Conservation (phyloP, 2,329 filamentous ascomycete species). For the Talaromyces sp. region DNA sequence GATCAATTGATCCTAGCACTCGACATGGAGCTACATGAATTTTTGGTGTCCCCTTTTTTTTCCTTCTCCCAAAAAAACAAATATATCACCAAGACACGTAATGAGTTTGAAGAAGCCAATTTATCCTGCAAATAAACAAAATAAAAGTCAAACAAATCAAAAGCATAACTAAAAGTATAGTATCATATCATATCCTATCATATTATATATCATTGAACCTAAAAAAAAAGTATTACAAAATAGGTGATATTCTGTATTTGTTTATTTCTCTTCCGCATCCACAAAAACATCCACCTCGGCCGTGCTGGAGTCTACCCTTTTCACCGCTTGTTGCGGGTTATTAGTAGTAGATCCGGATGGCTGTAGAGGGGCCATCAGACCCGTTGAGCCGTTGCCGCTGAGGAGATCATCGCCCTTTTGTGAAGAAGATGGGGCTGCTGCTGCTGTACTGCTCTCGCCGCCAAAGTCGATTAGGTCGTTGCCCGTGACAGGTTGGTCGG, state of each 20-base stretch:
- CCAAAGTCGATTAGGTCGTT: constrained; percentile 23
- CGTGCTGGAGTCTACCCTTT: constrained; percentile 34
- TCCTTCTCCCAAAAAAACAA: too few species aligned
- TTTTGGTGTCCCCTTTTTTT: too few species aligned
- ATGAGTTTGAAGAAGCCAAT: too few species aligned
- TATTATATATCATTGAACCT: neutral
- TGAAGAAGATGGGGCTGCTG: constrained; percentile 1
- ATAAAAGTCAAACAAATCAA: neutral
- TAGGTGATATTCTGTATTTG: neutral
- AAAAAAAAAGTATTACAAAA: neutral
- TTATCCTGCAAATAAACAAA: neutral
- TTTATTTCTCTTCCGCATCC: constrained; percentile 31
- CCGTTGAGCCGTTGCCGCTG: constrained; percentile 8
- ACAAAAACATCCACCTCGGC: constrained; percentile 39
- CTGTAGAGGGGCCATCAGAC: constrained; percentile 16
- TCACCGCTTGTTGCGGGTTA: constrained; percentile 17
- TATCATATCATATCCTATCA: neutral
- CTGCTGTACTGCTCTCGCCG: constrained; percentile 1
- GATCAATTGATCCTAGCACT: too few species aligned
- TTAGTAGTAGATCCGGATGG: constrained; percentile 7
- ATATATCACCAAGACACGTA: too few species aligned
- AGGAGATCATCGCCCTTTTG: constrained; percentile 13
- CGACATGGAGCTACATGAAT: too few species aligned
- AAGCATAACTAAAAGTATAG: neutral
- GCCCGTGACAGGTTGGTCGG: constrained; percentile 3